A percentile compares a stretch with the other conserved stretches of the same genome.
Conservation (phyloP, 2,329 filamentous ascomycete species). For the Chaetomiaceae sp. region DNA sequence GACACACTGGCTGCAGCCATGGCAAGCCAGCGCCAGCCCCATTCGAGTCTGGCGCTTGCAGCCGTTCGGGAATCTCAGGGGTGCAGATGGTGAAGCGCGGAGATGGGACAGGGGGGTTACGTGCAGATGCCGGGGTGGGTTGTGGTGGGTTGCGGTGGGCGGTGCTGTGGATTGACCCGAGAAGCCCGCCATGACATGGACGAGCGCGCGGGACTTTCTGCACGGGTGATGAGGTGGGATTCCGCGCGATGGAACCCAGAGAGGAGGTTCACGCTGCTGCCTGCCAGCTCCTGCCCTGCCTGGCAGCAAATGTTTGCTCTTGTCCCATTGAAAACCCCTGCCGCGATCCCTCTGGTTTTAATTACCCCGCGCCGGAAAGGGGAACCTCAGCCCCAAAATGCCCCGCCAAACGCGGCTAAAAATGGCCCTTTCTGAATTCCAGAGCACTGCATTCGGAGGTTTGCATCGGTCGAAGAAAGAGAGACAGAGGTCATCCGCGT, state of each 20-base stretch:
- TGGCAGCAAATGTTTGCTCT: background rate
- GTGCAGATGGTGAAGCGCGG: background rate
- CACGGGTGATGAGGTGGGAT: background rate
- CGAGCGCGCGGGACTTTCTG: background rate
- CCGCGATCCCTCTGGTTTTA: constrained; percentile 10
- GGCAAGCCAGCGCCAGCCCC: background rate
- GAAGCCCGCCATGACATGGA: background rate
- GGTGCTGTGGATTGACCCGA: constrained; percentile 8
- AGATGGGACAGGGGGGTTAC: background rate
- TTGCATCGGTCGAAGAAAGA: too few relatives aligned
- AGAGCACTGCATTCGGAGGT: background rate
- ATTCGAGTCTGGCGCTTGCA: constrained; percentile 1
- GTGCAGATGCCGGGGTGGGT: too few relatives aligned
- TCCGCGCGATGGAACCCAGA: background rate
- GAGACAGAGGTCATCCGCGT: too few relatives aligned
- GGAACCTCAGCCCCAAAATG: background rate
- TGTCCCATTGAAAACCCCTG: constrained; percentile 3
- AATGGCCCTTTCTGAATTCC: constrained; percentile 2
- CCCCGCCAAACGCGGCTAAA: constrained; percentile 2
- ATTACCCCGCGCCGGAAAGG: constrained; percentile 2
- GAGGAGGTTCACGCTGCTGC: constrained; percentile 4
- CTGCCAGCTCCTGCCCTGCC: background rate
- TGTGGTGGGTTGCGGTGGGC: too few relatives aligned
- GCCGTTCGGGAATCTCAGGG: background rate
- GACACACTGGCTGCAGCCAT: constrained; percentile 9